A percentile compares a stretch with the other conserved stretches of the same genome.
Conservation (phyloP, 345 rosid genomes). For the Lumnitzera racemosa region DNA sequence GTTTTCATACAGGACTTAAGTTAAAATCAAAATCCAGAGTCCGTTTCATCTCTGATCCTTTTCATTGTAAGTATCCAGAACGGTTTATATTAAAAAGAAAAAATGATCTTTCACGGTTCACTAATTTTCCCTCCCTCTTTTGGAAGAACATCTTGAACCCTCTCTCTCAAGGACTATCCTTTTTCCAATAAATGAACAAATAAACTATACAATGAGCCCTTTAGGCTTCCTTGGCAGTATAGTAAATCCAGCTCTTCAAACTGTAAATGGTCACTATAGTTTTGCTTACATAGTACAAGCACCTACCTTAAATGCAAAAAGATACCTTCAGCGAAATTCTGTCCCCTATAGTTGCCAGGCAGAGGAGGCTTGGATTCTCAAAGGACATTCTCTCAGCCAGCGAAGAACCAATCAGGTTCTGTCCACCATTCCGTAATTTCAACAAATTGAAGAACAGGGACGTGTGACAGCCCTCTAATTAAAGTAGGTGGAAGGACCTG, state of each 20-base stretch:
- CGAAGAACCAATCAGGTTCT: conserved; percentile 3
- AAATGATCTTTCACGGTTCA: conserved; percentile 9
- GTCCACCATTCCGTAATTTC: conserved; percentile 7
- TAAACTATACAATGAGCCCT: conserved; percentile 44
- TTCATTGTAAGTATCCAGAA: no score
- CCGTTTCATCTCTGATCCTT: not conserved
- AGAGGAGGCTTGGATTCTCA: conserved; percentile 10
- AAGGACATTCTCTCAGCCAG: no score
- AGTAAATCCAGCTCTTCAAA: conserved; percentile 20
- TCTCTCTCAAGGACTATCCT: conserved; percentile 20
- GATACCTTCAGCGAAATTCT: no score
- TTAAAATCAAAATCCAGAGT: not conserved
- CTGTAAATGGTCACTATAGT: not conserved
- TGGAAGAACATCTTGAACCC: conserved; percentile 5
- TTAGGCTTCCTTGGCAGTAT: conserved; percentile 12
- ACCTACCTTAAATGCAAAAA: not conserved
- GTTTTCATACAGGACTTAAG: no score
- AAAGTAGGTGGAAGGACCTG: no score
- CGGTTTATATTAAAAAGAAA: not conserved
- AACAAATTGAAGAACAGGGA: conserved; percentile 14
- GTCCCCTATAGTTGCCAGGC: conserved; percentile 1
- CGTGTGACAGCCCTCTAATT: conserved; percentile 10
- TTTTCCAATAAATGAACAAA: conserved; percentile 54
- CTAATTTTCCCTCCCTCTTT: conserved; percentile 17
- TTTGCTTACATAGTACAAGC: not conserved